Conservation (phyloP, 2,329 filamentous ascomycete genomes). For the Harringtonia lauricola region DNA sequence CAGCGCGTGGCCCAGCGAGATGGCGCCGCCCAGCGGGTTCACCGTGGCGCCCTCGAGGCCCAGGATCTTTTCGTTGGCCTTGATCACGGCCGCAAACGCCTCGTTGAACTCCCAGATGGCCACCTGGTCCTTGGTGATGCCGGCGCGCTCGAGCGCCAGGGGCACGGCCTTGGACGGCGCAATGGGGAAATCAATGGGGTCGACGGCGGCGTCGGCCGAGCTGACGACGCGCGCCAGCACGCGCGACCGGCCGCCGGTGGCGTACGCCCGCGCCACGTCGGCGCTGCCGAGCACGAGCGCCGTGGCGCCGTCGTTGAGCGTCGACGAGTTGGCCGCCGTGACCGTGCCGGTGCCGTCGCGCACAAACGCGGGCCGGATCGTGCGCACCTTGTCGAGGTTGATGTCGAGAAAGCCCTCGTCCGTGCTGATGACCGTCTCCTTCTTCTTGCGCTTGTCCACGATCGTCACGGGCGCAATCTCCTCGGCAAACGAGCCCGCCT, state of each 20-base stretch:
- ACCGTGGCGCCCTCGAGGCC: slow-evolving; percentile 70
- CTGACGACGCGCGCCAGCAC: slow-evolving; percentile 81
- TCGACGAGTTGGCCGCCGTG: slow-evolving; percentile 89
- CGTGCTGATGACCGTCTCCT: slow-evolving; percentile 63
- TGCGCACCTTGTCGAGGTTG: slow-evolving; percentile 75
- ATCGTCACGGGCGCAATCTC: slow-evolving; percentile 86
- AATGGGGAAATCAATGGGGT: slow-evolving; percentile 87
- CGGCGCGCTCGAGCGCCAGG: slow-evolving; percentile 76
- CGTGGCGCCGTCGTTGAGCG: slow-evolving; percentile 88
- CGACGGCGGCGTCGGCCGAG: slow-evolving; percentile 80
- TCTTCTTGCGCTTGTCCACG: slow-evolving; percentile 54
- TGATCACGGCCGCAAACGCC: slow-evolving; percentile 90
- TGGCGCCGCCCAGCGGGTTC: slow-evolving; percentile 83
- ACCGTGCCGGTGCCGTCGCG: slow-evolving; percentile 79
- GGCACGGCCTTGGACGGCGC: slow-evolving; percentile 89
- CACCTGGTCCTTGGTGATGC: slow-evolving; percentile 84
- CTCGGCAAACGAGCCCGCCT: slow-evolving; percentile 68
- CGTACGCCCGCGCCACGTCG: slow-evolving; percentile 70
- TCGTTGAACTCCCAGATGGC: slow-evolving; percentile 98
- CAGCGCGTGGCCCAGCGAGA: slow-evolving; percentile 82
- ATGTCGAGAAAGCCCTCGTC: slow-evolving; percentile 87
- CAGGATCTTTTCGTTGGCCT: slow-evolving; percentile 80
- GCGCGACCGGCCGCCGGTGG: slow-evolving; percentile 49
- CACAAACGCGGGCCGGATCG: slow-evolving; percentile 84
- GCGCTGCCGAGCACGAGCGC: slow-evolving; percentile 79